These are phyloP conservation scores for Fusarium camptoceras DNA, from an alignment of 2,329 filamentous ascomycete genomes.

Conservation along the genomic window DNA sequence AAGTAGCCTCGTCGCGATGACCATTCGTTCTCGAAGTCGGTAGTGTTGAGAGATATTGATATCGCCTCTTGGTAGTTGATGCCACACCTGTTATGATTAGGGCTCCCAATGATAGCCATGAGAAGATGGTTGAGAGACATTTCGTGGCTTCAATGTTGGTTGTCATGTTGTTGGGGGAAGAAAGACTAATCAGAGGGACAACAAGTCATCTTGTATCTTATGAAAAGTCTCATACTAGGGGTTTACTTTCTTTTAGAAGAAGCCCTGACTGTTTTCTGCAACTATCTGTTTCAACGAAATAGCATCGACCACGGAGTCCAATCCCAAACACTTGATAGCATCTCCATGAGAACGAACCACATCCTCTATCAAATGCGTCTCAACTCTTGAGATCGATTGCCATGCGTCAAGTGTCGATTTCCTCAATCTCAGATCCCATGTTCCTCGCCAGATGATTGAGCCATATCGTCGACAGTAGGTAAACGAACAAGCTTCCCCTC, in stretches of 20 bases:
- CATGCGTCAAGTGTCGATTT: neutral
- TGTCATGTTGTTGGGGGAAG: too few relatives aligned
- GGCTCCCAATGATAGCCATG: too few relatives aligned
- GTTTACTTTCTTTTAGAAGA: neutral
- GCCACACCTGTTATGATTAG: too few relatives aligned
- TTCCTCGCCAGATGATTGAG: slow-evolving; percentile 22
- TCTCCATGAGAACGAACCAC: slow-evolving; percentile 29
- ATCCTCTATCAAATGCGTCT: neutral
- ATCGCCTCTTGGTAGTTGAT: too few relatives aligned
- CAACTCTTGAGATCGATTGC: neutral
- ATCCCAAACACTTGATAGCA: slow-evolving; percentile 18
- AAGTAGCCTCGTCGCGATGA: too few relatives aligned
- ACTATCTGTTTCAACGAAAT: slow-evolving; percentile 26
- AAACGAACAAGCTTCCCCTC: slow-evolving; percentile 19
- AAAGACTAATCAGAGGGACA: neutral
- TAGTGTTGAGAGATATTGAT: too few relatives aligned
- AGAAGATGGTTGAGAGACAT: too few relatives aligned
- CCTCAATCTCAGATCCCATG: slow-evolving; percentile 1
- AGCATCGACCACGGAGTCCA: slow-evolving; percentile 18
- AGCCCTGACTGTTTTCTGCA: neutral
- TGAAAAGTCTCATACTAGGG: neutral
- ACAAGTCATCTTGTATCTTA: neutral
- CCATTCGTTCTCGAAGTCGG: too few relatives aligned
- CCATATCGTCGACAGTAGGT: neutral
- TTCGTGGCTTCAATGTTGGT: too few relatives aligned